Conservation (phyloP, 257 asterid species). For the Gardenia jasminoides region DNA sequence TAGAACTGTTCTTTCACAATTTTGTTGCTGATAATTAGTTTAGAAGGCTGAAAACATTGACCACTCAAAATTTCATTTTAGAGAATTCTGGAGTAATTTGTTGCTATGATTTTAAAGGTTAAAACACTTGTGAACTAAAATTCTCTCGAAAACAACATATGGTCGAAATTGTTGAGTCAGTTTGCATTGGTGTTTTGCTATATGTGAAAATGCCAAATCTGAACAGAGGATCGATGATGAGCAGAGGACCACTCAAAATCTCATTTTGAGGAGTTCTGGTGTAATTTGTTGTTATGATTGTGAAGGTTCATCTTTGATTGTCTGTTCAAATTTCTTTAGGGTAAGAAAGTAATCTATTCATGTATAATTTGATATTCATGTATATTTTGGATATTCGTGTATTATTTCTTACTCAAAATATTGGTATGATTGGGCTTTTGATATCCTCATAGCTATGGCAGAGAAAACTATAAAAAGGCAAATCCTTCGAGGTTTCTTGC, state of each 20-base stretch:
- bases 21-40: background rate
- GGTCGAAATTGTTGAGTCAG: background rate
- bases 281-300: no score
- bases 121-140: background rate
- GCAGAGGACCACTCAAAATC: no score
- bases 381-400: background rate
- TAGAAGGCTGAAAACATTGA: background rate
- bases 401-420: background rate
- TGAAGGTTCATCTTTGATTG: no score
- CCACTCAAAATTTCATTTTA: background rate
- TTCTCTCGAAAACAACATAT: background rate
- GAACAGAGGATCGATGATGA: background rate
- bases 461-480: background rate
- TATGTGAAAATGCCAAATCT: background rate
- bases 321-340: background rate
- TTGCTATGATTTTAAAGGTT: background rate
- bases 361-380: background rate
- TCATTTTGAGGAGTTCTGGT: no score
- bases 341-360: background rate
- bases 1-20: background rate
- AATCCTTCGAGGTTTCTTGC: background rate
- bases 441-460: background rate
- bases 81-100: no score
- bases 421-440: background rate
- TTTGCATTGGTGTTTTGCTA: background rate